Conservation (phyloP, 2,329 filamentous ascomycete genomes). For the Fusarium denticulatum region DNA sequence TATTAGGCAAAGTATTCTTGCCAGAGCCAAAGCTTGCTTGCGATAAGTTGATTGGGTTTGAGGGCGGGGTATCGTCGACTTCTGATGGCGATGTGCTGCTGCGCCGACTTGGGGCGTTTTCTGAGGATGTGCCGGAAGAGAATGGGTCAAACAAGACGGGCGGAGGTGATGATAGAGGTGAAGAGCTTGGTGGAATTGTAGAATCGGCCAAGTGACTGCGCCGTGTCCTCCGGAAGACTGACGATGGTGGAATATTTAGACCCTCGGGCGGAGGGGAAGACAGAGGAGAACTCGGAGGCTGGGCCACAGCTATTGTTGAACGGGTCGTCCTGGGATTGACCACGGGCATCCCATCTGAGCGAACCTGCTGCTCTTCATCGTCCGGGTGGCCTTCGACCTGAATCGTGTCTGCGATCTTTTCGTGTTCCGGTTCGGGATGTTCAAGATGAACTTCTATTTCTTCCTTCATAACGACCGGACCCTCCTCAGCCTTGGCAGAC, state of each 20-base stretch:
- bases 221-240: constrained; percentile 36
- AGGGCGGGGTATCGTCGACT: constrained; percentile 55
- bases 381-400: constrained; percentile 26
- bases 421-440: constrained; percentile 16
- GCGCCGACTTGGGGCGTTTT: constrained; percentile 48
- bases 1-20: constrained; percentile 61
- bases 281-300: constrained; percentile 49
- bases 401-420: constrained; percentile 34
- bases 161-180: constrained; percentile 67
- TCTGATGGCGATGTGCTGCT: constrained; percentile 57
- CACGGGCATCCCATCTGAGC: constrained; percentile 9
- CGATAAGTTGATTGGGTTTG: constrained; percentile 52
- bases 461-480: constrained; percentile 25
- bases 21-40: constrained; percentile 48
- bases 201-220: constrained; percentile 37
- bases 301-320: constrained; percentile 32
- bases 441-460: constrained; percentile 40
- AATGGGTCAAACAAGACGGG: constrained; percentile 63
- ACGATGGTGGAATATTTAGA: constrained; percentile 41
- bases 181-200: constrained; percentile 54
- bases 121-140: constrained; percentile 50
- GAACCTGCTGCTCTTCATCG: constrained; percentile 20
- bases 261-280: constrained; percentile 52
- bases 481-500: constrained; percentile 16
- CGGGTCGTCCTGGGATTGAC: constrained; percentile 34